Percentiles rank a stretch among this genome's conserved stretches.
These are phyloP conservation scores for Artemisia tridentata DNA, from an alignment of 129 eudicot species.

Conservation along the genomic window DNA sequence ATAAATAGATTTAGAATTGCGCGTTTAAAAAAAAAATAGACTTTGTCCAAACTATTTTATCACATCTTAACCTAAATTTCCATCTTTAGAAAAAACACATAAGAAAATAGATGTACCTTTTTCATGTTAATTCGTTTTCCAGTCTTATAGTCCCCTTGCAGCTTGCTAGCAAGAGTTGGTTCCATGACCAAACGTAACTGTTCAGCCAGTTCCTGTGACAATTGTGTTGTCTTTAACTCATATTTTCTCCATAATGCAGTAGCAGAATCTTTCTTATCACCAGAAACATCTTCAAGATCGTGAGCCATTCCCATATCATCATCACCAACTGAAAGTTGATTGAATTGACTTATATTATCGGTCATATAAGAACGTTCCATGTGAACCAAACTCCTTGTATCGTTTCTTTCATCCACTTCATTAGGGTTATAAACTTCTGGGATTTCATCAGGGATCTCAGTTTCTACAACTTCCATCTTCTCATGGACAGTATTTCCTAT, in stretches of 20 bases:
- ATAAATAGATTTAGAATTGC: not conserved
- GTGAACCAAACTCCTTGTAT: slow-evolving; percentile 49
- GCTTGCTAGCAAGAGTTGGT: slow-evolving; percentile 98
- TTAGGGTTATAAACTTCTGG: slow-evolving; percentile 27
- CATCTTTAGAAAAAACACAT: not conserved
- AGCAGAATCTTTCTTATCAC: slow-evolving; percentile 53
- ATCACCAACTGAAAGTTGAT: slow-evolving; percentile 40
- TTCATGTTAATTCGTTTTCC: slow-evolving; percentile 97
- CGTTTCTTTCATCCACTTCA: slow-evolving; percentile 23
- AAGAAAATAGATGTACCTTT: slow-evolving; percentile 46
- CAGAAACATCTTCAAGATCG: slow-evolving; percentile 37
- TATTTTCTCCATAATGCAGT: slow-evolving; percentile 78
- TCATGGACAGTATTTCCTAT: slow-evolving; percentile 23
- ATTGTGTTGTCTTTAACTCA: slow-evolving; percentile 70
- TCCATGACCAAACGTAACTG: slow-evolving; percentile 95
- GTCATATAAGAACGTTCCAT: slow-evolving; percentile 47
- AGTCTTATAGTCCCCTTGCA: slow-evolving; percentile 92
- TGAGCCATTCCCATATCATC: slow-evolving; percentile 50
- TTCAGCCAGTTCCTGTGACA: slow-evolving; percentile 92
- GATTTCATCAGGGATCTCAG: slow-evolving; percentile 39
- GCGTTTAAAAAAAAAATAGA: not conserved
- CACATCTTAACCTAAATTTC: not conserved
- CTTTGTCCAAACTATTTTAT: not conserved
- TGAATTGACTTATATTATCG: slow-evolving; percentile 39
- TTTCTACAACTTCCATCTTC: slow-evolving; percentile 27